Evolutionary conservation across 2,329 filamentous ascomycete species (phyloP).

Genomic region (Eurotiales sp.): DNA sequence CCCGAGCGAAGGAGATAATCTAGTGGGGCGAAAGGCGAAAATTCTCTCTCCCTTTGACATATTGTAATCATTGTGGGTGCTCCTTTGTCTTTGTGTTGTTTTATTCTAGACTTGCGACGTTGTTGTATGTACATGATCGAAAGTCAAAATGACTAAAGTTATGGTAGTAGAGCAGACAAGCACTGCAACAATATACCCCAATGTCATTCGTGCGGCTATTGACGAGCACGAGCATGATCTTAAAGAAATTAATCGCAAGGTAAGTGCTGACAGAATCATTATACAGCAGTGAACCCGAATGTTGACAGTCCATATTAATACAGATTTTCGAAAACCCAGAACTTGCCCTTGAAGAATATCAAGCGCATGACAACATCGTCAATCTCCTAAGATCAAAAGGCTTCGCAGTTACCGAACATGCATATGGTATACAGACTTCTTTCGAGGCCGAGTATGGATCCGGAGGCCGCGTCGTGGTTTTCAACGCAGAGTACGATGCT

Average conservation of each 20-base stretch:
- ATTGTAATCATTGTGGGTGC: too few relatives aligned
- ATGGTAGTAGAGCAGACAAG: not conserved
- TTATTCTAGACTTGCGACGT: too few relatives aligned
- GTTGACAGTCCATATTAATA: not conserved
- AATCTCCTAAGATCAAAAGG: constrained; percentile 14
- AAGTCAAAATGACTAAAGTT: not conserved
- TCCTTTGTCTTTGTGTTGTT: too few relatives aligned
- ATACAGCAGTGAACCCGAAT: not conserved
- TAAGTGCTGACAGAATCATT: not conserved
- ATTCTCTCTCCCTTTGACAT: too few relatives aligned
- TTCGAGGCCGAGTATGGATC: constrained; percentile 7
- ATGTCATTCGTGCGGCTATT: not conserved
- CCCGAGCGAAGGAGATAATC: too few relatives aligned
- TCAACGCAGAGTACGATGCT: constrained; percentile 22
- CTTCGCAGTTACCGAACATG: constrained; percentile 12
- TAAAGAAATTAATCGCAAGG: not conserved
- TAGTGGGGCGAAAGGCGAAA: too few relatives aligned
- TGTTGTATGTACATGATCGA: too few relatives aligned
- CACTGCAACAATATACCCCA: not conserved
- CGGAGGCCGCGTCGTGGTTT: constrained; percentile 15
- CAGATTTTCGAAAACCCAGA: constrained; percentile 18
- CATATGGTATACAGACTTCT: constrained; percentile 14
- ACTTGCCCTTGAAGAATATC: constrained; percentile 17
- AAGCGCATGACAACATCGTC: constrained; percentile 17
- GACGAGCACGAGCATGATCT: not conserved